phyloP scores from a whole-genome alignment of 176 grass and related monocot genomes.

The Poa annua region DNA sequence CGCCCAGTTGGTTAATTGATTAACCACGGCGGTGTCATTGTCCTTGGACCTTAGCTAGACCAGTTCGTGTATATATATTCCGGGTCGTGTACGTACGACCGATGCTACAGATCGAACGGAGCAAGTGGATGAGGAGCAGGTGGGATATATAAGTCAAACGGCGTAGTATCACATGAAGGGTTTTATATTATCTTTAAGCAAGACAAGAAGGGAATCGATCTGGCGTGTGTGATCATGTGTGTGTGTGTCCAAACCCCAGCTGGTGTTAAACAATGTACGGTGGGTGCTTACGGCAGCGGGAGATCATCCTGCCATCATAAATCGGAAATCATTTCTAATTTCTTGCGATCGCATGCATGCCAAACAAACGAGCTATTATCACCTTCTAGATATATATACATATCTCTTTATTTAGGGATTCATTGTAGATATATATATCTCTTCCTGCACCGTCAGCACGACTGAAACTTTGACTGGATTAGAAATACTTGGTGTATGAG shows the following conservation, averaged over 20 bases:
- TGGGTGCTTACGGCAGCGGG: background rate
- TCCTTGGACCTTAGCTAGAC: conserved; percentile 27
- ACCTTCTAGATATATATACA: no score
- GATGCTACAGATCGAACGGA: background rate
- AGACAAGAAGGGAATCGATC: background rate
- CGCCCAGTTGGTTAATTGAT: background rate
- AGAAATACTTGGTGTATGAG: background rate
- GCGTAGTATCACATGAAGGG: conserved; percentile 27
- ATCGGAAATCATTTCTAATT: background rate
- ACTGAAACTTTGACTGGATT: background rate
- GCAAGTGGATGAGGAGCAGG: conserved; percentile 45
- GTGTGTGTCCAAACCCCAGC: no score
- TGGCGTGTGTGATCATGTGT: background rate
- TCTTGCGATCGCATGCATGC: background rate
- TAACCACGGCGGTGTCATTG: background rate
- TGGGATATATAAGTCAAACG: conserved; percentile 49
- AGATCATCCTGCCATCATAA: conserved; percentile 36
- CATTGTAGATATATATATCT: background rate
- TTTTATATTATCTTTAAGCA: background rate
- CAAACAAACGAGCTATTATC: background rate
- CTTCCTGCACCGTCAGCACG: background rate
- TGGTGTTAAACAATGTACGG: background rate
- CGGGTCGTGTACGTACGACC: conserved; percentile 13
- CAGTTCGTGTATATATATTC: conserved; percentile 5
- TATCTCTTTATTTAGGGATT: background rate